phyloP scores from a whole-genome alignment of 2,329 filamentous ascomycete genomes.

The Verticillium albo-atrum region DNA sequence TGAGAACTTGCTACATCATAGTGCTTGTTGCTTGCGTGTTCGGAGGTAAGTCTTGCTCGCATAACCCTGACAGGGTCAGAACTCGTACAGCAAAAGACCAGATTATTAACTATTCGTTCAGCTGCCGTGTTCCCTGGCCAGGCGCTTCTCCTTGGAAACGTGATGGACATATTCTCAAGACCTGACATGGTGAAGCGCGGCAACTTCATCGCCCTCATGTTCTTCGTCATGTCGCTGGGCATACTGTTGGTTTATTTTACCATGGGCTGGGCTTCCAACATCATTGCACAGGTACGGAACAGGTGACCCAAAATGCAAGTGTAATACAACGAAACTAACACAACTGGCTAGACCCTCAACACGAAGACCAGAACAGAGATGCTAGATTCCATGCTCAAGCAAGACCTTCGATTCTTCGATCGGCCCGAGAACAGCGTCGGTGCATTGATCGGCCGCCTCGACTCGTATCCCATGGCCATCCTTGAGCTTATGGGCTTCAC shows the following conservation, averaged over 20 bases:
- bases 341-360: conserved; percentile 7
- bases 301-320: neutral
- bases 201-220: conserved; percentile 32
- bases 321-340: neutral
- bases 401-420: conserved; percentile 39
- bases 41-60: conserved; percentile 3
- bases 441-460: conserved; percentile 24
- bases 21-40: neutral
- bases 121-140: conserved; percentile 35
- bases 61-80: too few relatives aligned
- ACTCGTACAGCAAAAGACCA: too few relatives aligned
- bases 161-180: conserved; percentile 25
- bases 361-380: conserved; percentile 18
- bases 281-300: conserved; percentile 13
- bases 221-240: conserved; percentile 19
- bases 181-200: conserved; percentile 17
- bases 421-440: conserved; percentile 25
- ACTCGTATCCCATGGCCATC: conserved; percentile 31
- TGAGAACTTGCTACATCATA: conserved; percentile 7
- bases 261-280: conserved; percentile 13
- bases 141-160: conserved; percentile 33
- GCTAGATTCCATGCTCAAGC: conserved; percentile 20
- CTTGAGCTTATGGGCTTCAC: conserved; percentile 41
- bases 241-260: conserved; percentile 15
- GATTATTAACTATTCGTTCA: conserved; percentile 8